phyloP scores from a whole-genome alignment of 1,284 basidiomycete species.

The Albatrellus sp. region DNA sequence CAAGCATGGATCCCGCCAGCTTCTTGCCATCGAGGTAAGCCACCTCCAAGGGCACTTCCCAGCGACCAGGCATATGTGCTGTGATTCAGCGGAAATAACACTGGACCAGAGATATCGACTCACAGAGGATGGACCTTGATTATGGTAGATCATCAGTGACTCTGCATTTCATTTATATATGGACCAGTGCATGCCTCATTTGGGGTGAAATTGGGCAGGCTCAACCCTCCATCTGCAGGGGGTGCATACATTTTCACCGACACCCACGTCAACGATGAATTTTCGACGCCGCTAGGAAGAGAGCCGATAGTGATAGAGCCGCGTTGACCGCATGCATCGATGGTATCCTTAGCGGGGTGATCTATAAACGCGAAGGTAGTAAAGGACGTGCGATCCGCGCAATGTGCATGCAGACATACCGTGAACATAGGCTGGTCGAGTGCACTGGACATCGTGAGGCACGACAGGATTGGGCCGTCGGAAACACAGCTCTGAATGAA shows the following conservation, averaged over 20 bases:
- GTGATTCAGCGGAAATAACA: background rate
- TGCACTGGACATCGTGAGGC: background rate
- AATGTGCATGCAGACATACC: no score
- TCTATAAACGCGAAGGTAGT: slow-evolving; percentile 13
- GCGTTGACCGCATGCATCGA: slow-evolving; percentile 22
- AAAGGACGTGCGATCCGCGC: slow-evolving; percentile 10
- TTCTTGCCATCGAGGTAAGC: slow-evolving; percentile 40
- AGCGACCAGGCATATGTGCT: slow-evolving; percentile 21
- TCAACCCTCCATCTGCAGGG: slow-evolving; percentile 21
- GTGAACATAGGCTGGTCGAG: slow-evolving; percentile 12
- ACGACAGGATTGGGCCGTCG: slow-evolving; percentile 14
- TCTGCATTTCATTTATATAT: background rate
- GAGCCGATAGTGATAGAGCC: slow-evolving; percentile 27
- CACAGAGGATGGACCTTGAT: background rate
- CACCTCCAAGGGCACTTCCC: slow-evolving; percentile 46
- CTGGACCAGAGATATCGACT: background rate
- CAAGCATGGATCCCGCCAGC: slow-evolving; percentile 27
- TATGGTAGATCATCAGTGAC: background rate
- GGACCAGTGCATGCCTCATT: slow-evolving; percentile 15
- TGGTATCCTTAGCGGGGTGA: slow-evolving; percentile 25
- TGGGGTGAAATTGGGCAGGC: slow-evolving; percentile 18
- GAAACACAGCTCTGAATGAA: background rate
- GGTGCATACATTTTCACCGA: slow-evolving; percentile 24
- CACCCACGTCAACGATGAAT: slow-evolving; percentile 24
- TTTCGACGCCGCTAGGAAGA: slow-evolving; percentile 22